These are phyloP conservation scores for Jamesozyma gamospora DNA, from an alignment of 805 yeast genomes.

Conservation along the genomic window DNA sequence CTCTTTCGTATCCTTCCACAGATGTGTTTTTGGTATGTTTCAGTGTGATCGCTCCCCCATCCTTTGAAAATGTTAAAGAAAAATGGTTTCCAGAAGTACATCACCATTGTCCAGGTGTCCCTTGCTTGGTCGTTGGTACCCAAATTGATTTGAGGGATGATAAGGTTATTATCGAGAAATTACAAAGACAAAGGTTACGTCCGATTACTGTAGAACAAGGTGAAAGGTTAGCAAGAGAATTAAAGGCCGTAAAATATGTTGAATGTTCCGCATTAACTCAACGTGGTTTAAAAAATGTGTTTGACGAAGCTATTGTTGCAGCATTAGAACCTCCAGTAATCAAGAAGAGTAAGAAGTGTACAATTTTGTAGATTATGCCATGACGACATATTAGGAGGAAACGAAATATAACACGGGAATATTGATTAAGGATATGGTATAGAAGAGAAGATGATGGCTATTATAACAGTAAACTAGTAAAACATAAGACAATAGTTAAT, in stretches of 20 bases:
- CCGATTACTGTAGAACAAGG: conserved; percentile 73
- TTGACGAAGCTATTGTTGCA: conserved; percentile 97
- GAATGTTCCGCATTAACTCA: conserved; percentile 98
- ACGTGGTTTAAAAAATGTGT: conserved; percentile 93
- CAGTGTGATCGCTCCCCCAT: conserved; percentile 92
- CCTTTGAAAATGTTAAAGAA: conserved; percentile 94
- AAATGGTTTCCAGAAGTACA: conserved; percentile 99
- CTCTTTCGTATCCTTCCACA: conserved; percentile 92
- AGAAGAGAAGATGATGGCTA: not conserved
- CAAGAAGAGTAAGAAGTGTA: conserved; percentile 67
- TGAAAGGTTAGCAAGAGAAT: conserved; percentile 84
- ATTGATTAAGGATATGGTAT: no score
- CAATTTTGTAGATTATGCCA: conserved; percentile 46
- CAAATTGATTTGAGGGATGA: conserved; percentile 93
- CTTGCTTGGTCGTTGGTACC: conserved; percentile 93
- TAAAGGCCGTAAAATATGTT: conserved; percentile 91
- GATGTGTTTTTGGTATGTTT: conserved; percentile 95
- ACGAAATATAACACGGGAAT: not conserved
- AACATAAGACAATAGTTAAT: not conserved
- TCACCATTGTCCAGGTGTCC: conserved; percentile 97
- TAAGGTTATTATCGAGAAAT: conserved; percentile 78
- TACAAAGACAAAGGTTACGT: conserved; percentile 74
- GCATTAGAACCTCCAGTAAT: conserved; percentile 95
- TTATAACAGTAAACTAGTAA: not conserved
- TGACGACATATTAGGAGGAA: not conserved